Base-by-base conservation (phyloP, 2,329 filamentous ascomycete species). In the Penicillium sp. region DNA sequence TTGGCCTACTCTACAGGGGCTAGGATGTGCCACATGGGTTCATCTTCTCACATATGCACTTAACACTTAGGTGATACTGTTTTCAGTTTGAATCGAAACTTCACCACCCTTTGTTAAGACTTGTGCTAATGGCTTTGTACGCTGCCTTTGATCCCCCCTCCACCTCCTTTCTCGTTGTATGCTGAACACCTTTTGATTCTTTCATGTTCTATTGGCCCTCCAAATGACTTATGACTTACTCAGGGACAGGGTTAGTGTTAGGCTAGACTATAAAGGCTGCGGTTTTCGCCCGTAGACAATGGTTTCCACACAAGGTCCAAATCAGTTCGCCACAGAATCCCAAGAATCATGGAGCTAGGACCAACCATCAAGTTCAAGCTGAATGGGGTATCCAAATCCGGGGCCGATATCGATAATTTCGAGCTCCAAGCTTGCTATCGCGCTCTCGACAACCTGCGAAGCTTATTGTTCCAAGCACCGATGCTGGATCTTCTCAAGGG, bases 381-480 rank as follows among this genome's bases (percentile, higher is more conserved):
- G 16, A 54, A 54, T n/a, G 46, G 46, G 15, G 34, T 50, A 12
- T 29, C 29, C 1, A 37, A 12, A 27, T 45, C 46, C 18, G n/a
- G 23, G 4, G 16, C 41, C 16, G 39, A 54, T 9, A 2, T 54
- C 15, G 35, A 54, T 12, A 10, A 32, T 21, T 13, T 50, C 12
- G 52, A 54, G 40, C 46, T 54, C 4, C 18, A 51, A 27, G 52
- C 52, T 34, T 54, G 47, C 40, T 46, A 45, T 27, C 40, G 40
- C 13, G 52, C 52, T 12, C 18, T 54, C 13, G 21, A 37, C 41
- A 54, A 54, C 27, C 34, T 54, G 12, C 52, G 46, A 9, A 40
- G 21, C n/a, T 45, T 54, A 23, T 34, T 54, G 46, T 51, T 45
- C 21, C 46, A 44, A 45, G 8, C 34, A 12, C 47, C 46, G 10